Base-by-base conservation (phyloP, 139 green algal genomes). In the Tetraselmis chui region DNA sequence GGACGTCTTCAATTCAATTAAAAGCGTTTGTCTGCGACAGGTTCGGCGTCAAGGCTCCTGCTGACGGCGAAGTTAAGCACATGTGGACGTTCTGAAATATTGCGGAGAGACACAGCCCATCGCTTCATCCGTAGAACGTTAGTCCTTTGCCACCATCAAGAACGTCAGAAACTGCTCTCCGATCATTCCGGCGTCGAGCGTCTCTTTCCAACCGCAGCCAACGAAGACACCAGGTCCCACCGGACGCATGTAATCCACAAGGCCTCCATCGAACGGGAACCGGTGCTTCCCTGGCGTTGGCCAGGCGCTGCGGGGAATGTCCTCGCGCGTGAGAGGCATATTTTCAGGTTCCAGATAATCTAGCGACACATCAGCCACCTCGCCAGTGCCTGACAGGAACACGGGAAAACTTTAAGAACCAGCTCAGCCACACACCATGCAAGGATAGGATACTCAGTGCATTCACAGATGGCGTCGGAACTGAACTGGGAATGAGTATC, bases 181-280 rank as follows among this genome's bases (percentile, higher is more conserved):
- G 45, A 67, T 18, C 11, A 67, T 5, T 5, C 45, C 45, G 45
- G 5, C 18, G 18, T 67, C 45, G 11, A 67, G 45, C 11, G 11
- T 5, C 45, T 67, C 77, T 28, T 85, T 85, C 82, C 77, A 85
- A 27, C 82, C 82, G 1, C 74, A 30, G 0, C 82, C 82, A 0
- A 85, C 77, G 11, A 75, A 79, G 26, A 85, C 82, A 18, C 77
- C 82, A 32, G 82, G 82, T 1, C 74, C 82, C 28, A 85, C 82
- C 2, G 79, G 28, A n/a, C 82, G 59, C 29, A 79, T 30, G 31
- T 85, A 85, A 30, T 85, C 82, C 29, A 77, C 29, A 11, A 85
- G 78, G 30, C 77, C 77, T 2, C 82, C 82, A 59, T 27, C n/a
- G 25, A 85, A 85, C 5, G 82, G 82, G 28, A 59, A 82, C n/a